Evolutionary conservation across 352 stramenopile genomes (phyloP).

Genomic region (Pythium scleroteichum): DNA sequence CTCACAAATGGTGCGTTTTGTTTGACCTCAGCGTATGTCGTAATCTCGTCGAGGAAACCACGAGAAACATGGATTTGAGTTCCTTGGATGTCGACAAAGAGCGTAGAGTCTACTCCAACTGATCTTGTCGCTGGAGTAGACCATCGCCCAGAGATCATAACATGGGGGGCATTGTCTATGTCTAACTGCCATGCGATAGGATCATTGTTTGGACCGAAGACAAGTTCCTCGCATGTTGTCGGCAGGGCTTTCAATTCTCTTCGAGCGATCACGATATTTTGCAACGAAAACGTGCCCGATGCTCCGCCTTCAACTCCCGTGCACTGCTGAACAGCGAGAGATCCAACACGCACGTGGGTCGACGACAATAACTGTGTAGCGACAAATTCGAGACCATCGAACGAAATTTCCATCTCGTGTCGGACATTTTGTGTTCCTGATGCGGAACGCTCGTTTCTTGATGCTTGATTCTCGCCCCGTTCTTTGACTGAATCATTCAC

Average conservation of each 20-base stretch:
- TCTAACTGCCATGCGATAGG: constrained; percentile 69
- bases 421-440: neutral
- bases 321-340: constrained; percentile 38
- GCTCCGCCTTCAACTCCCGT: constrained; percentile 2
- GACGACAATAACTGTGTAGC: constrained; percentile 25
- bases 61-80: constrained; percentile 68
- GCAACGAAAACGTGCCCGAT: constrained; percentile 46
- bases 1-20: neutral
- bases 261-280: constrained; percentile 64
- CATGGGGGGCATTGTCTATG: constrained; percentile 73
- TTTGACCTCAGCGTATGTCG: neutral
- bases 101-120: constrained; percentile 1
- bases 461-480: neutral
- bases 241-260: neutral
- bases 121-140: constrained; percentile 27
- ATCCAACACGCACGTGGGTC: constrained; percentile 61
- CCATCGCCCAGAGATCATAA: constrained; percentile 64
- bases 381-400: constrained; percentile 54
- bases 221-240: constrained; percentile 49
- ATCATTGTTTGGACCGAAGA: constrained; percentile 68
- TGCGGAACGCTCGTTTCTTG: neutral
- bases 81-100: constrained; percentile 71
- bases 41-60: constrained; percentile 42
- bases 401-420: constrained; percentile 28
- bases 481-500: neutral